Evolutionary conservation across 371 early-diverging fungal genomes (phyloP).

Genomic region (Thermomucor indicae-seudaticae): DNA sequence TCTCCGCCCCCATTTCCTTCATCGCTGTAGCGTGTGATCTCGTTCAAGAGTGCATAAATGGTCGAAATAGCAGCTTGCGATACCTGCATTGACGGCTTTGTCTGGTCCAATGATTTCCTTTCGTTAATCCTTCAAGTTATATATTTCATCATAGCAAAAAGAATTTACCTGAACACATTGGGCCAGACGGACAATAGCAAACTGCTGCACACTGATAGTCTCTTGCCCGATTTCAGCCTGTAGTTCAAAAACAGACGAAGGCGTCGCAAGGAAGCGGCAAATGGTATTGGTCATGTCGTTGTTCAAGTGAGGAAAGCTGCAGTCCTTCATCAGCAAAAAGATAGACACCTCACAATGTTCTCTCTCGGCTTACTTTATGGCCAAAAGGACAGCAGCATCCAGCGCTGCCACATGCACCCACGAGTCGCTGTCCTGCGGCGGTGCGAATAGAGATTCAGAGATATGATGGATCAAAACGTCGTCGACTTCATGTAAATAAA

Average conservation of each 20-base stretch:
- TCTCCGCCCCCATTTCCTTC: conserved; percentile 7
- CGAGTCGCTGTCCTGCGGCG: conserved; percentile 40
- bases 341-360: background rate
- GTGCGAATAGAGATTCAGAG: conserved; percentile 49
- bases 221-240: conserved; percentile 18
- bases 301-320: conserved; percentile 49
- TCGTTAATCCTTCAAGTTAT: background rate
- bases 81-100: conserved; percentile 31
- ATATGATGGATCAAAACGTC: conserved; percentile 56
- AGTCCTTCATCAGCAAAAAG: background rate
- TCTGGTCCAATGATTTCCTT: conserved; percentile 11
- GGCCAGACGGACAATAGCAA: conserved; percentile 54
- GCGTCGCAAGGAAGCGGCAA: conserved; percentile 57
- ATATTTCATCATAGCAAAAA: background rate
- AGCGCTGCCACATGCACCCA: conserved; percentile 54
- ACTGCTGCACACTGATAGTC: conserved; percentile 37
- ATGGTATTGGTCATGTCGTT: conserved; percentile 50
- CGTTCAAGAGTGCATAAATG: conserved; percentile 51
- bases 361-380: conserved; percentile 45
- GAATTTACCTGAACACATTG: conserved; percentile 57
- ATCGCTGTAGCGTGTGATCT: conserved; percentile 45
- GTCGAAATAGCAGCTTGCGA: conserved; percentile 49
- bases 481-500: conserved; percentile 61
- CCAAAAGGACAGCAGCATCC: conserved; percentile 54
- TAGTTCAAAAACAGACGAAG: conserved; percentile 57